A percentile compares a stretch with the other conserved stretches of the same genome.
phyloP scores from a whole-genome alignment of 2,329 filamentous ascomycete genomes.

The Neurospora sp. region DNA sequence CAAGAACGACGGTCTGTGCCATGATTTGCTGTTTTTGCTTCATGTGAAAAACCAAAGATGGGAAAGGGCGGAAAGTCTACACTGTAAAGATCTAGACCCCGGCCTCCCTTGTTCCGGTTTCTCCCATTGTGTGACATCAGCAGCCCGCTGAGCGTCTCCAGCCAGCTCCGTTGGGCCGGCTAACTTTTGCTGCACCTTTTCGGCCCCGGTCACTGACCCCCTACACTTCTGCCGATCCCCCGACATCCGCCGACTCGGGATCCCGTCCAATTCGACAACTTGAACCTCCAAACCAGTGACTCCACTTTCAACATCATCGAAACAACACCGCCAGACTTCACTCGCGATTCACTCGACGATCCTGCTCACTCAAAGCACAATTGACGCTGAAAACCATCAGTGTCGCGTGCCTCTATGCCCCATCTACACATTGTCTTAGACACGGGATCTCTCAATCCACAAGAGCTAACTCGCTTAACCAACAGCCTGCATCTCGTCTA shows the following conservation, averaged over 20 bases:
- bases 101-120: slow-evolving; percentile 11
- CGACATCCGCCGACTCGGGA: slow-evolving; percentile 20
- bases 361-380: background rate
- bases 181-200: slow-evolving; percentile 3
- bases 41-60: background rate
- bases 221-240: slow-evolving; percentile 16
- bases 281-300: slow-evolving; percentile 2
- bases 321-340: background rate
- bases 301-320: background rate
- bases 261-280: slow-evolving; percentile 2
- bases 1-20: background rate
- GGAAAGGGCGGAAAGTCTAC: background rate
- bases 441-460: background rate
- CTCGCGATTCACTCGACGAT: background rate
- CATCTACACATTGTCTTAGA: background rate
- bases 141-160: background rate
- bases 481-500: background rate
- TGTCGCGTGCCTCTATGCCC: background rate
- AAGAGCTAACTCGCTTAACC: background rate
- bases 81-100: slow-evolving; percentile 1
- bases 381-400: background rate
- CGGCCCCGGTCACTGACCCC: slow-evolving; percentile 6
- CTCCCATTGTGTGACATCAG: slow-evolving; percentile 13
- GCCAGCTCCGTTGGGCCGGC: slow-evolving; percentile 12
- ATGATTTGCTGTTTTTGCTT: background rate